Percentiles rank a stretch among this genome's conserved stretches.
These are phyloP conservation scores for Neurospora pannonica DNA, from an alignment of 495 filamentous ascomycete species.

Conservation along the genomic window DNA sequence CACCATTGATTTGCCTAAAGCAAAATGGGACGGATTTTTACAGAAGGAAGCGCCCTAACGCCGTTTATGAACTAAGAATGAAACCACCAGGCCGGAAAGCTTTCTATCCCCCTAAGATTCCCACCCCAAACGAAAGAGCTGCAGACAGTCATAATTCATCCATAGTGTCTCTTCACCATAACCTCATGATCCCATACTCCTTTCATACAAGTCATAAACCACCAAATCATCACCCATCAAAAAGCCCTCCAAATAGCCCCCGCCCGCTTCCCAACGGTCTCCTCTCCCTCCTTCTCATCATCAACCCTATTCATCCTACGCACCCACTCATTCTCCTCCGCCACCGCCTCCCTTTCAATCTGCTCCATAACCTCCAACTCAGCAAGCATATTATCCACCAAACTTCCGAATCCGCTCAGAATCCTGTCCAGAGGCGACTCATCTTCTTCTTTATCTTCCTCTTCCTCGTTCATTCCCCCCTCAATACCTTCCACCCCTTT, in stretches of 20 bases:
- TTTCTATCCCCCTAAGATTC: background rate
- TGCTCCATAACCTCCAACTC: slow-evolving; percentile 39
- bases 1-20: no score
- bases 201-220: background rate
- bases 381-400: slow-evolving; percentile 38
- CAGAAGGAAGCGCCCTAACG: no score
- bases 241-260: slow-evolving; percentile 26
- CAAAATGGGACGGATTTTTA: no score
- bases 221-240: slow-evolving; percentile 1
- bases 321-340: slow-evolving; percentile 40
- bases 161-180: background rate
- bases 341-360: slow-evolving; percentile 36
- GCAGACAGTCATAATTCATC: background rate
- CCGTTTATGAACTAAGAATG: background rate
- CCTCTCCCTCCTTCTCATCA: background rate
- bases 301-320: slow-evolving; percentile 31
- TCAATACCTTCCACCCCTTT: background rate
- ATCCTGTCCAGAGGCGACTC: slow-evolving; percentile 29
- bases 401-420: slow-evolving; percentile 24
- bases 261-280: slow-evolving; percentile 6
- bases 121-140: background rate
- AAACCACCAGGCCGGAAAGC: background rate
- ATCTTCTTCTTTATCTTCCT: slow-evolving; percentile 1
- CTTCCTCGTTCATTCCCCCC: background rate
- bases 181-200: background rate